A percentile compares a stretch with the other conserved stretches of the same genome.
Evolutionary conservation across 768 basidiomycete genomes (phyloP).

Genomic region (Boletus tylopilopsis): DNA sequence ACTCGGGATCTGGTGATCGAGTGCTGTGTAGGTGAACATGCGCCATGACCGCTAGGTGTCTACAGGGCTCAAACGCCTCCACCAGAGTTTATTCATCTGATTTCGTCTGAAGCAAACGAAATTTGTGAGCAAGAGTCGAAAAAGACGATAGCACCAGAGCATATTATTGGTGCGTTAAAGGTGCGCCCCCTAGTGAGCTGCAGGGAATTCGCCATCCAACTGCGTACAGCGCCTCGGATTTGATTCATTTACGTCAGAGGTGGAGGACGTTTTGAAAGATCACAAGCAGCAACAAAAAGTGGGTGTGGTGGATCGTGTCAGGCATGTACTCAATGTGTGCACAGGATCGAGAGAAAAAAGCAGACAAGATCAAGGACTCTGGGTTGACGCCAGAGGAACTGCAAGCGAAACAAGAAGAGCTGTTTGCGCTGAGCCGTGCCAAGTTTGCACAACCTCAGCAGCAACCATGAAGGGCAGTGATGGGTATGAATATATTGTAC

Average conservation of each 20-base stretch:
- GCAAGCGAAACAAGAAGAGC: conserved; percentile 77
- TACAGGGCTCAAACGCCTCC: conserved; percentile 12
- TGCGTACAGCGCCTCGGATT: conserved; percentile 79
- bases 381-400: conserved; percentile 92
- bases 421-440: conserved; percentile 90
- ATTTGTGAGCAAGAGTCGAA: conserved; percentile 98
- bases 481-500: conserved; percentile 20
- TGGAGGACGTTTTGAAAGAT: conserved; percentile 90
- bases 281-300: conserved; percentile 97
- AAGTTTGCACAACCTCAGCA: conserved; percentile 66
- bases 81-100: conserved; percentile 94
- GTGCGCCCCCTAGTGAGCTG: conserved; percentile 37
- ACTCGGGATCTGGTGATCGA: conserved; percentile 96
- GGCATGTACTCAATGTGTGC: conserved; percentile 4
- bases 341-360: conserved; percentile 89
- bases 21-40: conserved; percentile 95
- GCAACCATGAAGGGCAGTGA: conserved; percentile 14
- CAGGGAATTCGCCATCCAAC: conserved; percentile 2
- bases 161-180: conserved; percentile 89
- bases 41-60: conserved; percentile 1
- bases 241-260: conserved; percentile 84
- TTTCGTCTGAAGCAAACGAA: conserved; percentile 96
- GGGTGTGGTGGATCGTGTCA: conserved; percentile 14
- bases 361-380: conserved; percentile 82
- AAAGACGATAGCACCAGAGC: conserved; percentile 98